phyloP scores from a whole-genome alignment of 2,329 filamentous ascomycete species.

The Neodidymelliopsis sp. region DNA sequence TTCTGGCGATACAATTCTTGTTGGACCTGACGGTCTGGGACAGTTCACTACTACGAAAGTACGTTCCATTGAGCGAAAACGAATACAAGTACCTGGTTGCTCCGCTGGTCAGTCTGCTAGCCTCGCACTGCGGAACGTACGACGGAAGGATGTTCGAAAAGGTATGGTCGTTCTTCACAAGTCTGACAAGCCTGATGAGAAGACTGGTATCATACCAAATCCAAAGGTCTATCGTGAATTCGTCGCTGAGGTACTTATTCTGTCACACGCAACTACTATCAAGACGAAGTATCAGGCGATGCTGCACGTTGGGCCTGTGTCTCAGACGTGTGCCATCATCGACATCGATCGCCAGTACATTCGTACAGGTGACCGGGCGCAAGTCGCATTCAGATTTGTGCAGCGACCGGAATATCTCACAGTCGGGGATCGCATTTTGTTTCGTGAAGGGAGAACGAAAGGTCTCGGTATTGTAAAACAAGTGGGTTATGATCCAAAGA shows the following conservation, averaged over 20 bases:
- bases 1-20: constrained; percentile 84
- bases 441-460: constrained; percentile 94
- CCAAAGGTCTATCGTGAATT: constrained; percentile 64
- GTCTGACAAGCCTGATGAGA: constrained; percentile 67
- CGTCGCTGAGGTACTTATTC: constrained; percentile 81
- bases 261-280: constrained; percentile 96
- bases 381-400: constrained; percentile 92
- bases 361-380: constrained; percentile 90
- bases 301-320: constrained; percentile 94
- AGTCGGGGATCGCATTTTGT: constrained; percentile 86
- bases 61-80: constrained; percentile 92
- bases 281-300: constrained; percentile 97
- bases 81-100: constrained; percentile 85
- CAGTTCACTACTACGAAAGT: constrained; percentile 88
- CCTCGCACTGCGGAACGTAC: constrained; percentile 86
- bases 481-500: constrained; percentile 79
- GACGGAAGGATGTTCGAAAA: constrained; percentile 92
- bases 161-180: constrained; percentile 97
- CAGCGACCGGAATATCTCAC: constrained; percentile 92
- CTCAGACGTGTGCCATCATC: constrained; percentile 95
- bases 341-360: constrained; percentile 97
- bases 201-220: constrained; percentile 42
- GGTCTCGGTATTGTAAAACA: constrained; percentile 93
- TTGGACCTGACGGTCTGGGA: constrained; percentile 89
- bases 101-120: constrained; percentile 92